Base-by-base conservation (phyloP, 176 grass and related monocot species). In the Saccharum officinarum region DNA sequence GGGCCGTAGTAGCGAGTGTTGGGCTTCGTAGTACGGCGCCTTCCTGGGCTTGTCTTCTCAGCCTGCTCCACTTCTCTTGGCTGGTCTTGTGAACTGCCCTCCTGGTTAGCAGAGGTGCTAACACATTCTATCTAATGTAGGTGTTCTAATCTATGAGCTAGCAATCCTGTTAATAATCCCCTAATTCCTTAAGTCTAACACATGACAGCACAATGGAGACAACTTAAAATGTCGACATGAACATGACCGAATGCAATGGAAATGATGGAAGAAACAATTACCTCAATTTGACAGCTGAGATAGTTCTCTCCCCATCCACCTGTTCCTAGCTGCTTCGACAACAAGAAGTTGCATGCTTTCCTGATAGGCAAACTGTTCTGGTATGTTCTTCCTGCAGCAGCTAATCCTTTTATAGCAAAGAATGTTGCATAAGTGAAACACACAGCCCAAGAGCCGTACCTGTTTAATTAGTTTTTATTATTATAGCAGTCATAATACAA, bases 341-440 rank as follows among this genome's bases (percentile, higher is more conserved):
- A 30, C 25, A 73, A 31, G 42, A 73, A 73, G 71, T 31, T 9
- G 42, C 71, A 73, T 4, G 71, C 71, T 49, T 73, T 49, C 44
- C 23, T 74, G 7, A 74, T 74, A 9, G 44, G 8, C 23, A 49
- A 18, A 17, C 44, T 74, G 7, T 74, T 74, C 71, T 49, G 44
- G 7, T 74, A 74, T 31, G 71, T 74, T 49, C 23, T 46, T 74
- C 71, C 71, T 30, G 44, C 71, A 50, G 25, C 71, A 74, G 28
- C 71, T 74, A 74, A 50, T 74, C 44, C 71, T 74, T 49, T 74
- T 28, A 74, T 31, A 30, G 44, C 25, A 50, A 74, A 74, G 44
- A 74, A 74, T 8, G 71, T 49, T 49, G 44, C 72, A 75, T 75
- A 52, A 52, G 72, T 52, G 72, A 75, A 75, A 75, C 44, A 75